A percentile compares a stretch with the other conserved stretches of the same genome.
Conservation (phyloP, 1,284 basidiomycete genomes). For the Phellopilus nigrolimitatus region DNA sequence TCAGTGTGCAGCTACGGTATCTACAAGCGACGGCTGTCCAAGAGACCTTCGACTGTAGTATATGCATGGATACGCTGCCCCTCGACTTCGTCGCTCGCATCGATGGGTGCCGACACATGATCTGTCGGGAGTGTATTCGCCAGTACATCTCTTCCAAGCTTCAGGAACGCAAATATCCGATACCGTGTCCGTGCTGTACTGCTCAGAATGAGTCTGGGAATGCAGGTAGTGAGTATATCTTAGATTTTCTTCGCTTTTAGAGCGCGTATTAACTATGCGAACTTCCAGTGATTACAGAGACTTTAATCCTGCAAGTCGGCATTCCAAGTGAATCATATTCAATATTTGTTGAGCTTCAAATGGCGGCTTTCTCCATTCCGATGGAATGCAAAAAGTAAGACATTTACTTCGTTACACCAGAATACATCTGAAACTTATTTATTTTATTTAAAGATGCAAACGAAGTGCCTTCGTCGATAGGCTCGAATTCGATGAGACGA, state of each 20-base stretch:
- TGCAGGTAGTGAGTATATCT: constrained; percentile 28
- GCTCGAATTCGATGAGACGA: constrained; percentile 38
- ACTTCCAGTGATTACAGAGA: constrained; percentile 37
- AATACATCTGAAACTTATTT: not conserved
- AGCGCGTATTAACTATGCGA: no score
- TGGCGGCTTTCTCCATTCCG: constrained; percentile 46
- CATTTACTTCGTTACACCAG: not conserved
- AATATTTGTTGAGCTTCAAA: constrained; percentile 49
- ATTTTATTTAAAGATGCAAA: constrained; percentile 41
- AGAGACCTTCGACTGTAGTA: constrained; percentile 44
- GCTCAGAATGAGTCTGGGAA: constrained; percentile 22
- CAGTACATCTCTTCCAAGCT: constrained; percentile 43
- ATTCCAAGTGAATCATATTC: constrained; percentile 43
- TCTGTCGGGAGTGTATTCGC: constrained; percentile 52
- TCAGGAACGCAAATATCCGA: constrained; percentile 50
- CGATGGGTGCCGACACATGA: constrained; percentile 45
- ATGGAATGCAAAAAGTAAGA: constrained; percentile 47
- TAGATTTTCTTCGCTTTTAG: constrained; percentile 31
- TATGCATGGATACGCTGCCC: constrained; percentile 51
- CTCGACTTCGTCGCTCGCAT: constrained; percentile 44
- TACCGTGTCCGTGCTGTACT: constrained; percentile 55
- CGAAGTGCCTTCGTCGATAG: constrained; percentile 45
- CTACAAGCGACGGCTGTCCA: constrained; percentile 30
- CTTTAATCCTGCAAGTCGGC: constrained; percentile 42
- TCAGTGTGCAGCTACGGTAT: constrained; percentile 33